A percentile compares a stretch with the other conserved stretches of the same genome.
These are phyloP conservation scores for Trichoderma aggressivum DNA, from an alignment of 2,329 filamentous ascomycete species.

Conservation along the genomic window DNA sequence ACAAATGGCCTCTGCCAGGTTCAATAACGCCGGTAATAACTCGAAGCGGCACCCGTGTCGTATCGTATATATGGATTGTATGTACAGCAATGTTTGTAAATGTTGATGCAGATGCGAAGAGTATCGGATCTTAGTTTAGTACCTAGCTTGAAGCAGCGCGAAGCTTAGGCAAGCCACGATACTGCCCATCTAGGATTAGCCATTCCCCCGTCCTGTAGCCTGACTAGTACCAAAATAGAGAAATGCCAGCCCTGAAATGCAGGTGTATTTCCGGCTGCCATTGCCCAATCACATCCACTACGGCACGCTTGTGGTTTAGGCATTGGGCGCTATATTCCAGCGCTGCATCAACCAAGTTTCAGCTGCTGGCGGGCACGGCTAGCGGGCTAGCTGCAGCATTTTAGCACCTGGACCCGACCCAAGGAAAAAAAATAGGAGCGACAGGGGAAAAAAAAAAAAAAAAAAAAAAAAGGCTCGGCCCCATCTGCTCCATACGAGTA, in stretches of 20 bases:
- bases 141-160: neutral
- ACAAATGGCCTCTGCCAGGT: neutral
- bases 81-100: neutral
- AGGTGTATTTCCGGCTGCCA: neutral
- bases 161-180: neutral
- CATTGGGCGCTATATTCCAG: slow-evolving; percentile 3
- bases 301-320: neutral
- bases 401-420: neutral
- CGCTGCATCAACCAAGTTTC: neutral
- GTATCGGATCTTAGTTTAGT: neutral
- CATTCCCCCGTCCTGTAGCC: no score
- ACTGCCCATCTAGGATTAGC: neutral
- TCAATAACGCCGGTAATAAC: neutral
- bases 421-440: neutral
- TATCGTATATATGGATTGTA: neutral
- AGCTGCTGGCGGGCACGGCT: no score
- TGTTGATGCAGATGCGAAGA: neutral
- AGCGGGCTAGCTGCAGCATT: neutral
- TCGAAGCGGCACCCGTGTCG: neutral
- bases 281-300: neutral
- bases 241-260: neutral
- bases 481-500: neutral
- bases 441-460: neutral
- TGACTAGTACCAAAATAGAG: neutral
- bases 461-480: slow-evolving; percentile 1